phyloP scores from a whole-genome alignment of 345 rosid genomes.

The Anastatica hierochuntica region DNA sequence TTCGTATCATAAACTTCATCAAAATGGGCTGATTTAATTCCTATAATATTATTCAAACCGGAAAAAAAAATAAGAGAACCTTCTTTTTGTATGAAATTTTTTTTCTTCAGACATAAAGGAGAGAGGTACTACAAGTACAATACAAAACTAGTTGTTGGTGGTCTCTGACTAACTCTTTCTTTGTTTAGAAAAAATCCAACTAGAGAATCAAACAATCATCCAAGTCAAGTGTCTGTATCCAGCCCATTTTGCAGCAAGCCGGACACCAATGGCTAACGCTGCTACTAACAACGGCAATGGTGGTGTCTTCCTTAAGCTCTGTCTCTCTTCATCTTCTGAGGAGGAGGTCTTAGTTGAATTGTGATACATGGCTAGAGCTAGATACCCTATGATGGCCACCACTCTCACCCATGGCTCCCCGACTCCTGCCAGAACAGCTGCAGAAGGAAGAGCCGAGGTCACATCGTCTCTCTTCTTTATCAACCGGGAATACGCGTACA shows the following conservation, averaged over 20 bases:
- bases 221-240: conserved; percentile 86
- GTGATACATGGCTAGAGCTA: conserved; percentile 56
- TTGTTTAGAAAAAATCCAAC: background rate
- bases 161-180: conserved; percentile 2
- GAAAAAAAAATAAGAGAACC: no score
- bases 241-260: conserved; percentile 81
- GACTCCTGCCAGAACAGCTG: conserved; percentile 70
- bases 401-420: conserved; percentile 91
- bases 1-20: background rate
- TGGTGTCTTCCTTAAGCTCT: conserved; percentile 36
- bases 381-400: conserved; percentile 39
- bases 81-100: no score
- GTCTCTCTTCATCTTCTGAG: conserved; percentile 35
- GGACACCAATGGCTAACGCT: conserved; percentile 74
- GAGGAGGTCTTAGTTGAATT: conserved; percentile 38
- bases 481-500: conserved; percentile 50
- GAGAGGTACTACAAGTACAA: background rate
- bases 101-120: background rate
- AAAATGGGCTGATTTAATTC: background rate
- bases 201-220: conserved; percentile 52
- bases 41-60: no score
- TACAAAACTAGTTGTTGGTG: conserved; percentile 2
- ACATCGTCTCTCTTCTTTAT: conserved; percentile 71
- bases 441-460: conserved; percentile 64
- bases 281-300: conserved; percentile 58